Conservation (phyloP, 257 asterid genomes). For the Cynanchum wilfordii region DNA sequence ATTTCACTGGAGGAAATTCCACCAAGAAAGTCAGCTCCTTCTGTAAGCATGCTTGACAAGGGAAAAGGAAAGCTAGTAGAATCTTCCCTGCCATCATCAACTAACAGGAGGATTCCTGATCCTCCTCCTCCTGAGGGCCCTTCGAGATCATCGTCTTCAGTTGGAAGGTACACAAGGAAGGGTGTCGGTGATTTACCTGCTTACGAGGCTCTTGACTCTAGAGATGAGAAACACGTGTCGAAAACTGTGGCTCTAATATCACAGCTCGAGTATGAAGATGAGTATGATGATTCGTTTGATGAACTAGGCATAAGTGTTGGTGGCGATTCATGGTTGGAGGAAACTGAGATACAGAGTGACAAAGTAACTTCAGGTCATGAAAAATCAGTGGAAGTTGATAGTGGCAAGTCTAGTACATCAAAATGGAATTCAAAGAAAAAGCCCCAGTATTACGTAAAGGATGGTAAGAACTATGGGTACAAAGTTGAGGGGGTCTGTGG, state of each 20-base stretch:
- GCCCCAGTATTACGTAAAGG: conserved; percentile 87
- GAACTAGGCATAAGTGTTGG: conserved; percentile 82
- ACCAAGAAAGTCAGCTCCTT: conserved; percentile 37
- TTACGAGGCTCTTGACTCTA: conserved; percentile 42
- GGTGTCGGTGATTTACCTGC: conserved; percentile 34
- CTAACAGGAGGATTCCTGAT: conserved; percentile 21
- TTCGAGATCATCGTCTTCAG: conserved; percentile 45
- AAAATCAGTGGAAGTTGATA: conserved; percentile 27
- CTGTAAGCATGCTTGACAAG: conserved; percentile 40
- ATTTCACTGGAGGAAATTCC: conserved; percentile 49
- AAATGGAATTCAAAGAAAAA: conserved; percentile 67
- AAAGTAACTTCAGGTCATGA: conserved; percentile 27
- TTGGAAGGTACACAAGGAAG: conserved; percentile 82
- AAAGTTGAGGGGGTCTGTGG: conserved; percentile 89
- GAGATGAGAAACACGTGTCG: conserved; percentile 40
- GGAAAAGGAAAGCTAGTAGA: conserved; percentile 79
- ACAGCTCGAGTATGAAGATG: conserved; percentile 92
- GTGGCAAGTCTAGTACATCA: conserved; percentile 21
- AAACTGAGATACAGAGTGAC: conserved; percentile 40
- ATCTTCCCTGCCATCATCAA: conserved; percentile 22
- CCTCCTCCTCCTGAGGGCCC: conserved; percentile 37
- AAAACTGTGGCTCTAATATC: conserved; percentile 68
- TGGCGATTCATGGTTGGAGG: conserved; percentile 68
- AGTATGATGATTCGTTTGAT: conserved; percentile 95
- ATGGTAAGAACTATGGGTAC: conserved; percentile 93